Percentiles rank a stretch among this genome's conserved stretches.
These are phyloP conservation scores for Fusarium sulawesiense DNA, from an alignment of 2,329 filamentous ascomycete genomes.

Conservation along the genomic window DNA sequence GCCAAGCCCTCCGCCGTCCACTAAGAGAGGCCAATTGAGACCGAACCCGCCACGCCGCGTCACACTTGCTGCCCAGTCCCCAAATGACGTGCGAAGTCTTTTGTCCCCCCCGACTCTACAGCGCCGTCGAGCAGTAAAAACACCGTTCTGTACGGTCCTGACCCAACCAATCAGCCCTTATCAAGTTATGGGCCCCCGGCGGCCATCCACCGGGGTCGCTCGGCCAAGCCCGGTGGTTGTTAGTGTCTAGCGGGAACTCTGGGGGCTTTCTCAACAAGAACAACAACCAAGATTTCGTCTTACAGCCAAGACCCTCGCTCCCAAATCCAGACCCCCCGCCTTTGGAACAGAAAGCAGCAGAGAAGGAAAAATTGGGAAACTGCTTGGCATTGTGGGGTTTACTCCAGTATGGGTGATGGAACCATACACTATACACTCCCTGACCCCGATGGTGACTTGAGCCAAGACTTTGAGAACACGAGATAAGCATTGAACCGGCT, in stretches of 20 bases:
- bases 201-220: conserved; percentile 28
- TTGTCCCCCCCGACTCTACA: too few relatives aligned
- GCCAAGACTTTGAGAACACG: conserved; percentile 23
- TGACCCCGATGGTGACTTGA: conserved; percentile 34
- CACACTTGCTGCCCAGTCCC: conserved; percentile 36
- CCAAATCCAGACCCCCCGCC: conserved; percentile 39
- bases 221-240: conserved; percentile 30
- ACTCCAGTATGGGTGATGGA: too few relatives aligned
- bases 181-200: too few relatives aligned
- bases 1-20: conserved; percentile 24
- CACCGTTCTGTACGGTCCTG: conserved; percentile 36
- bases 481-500: conserved; percentile 42
- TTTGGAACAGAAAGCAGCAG: conserved; percentile 38
- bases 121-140: conserved; percentile 14
- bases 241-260: too few relatives aligned
- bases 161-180: conserved; percentile 37
- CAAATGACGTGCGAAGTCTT: conserved; percentile 43
- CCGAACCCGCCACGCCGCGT: conserved; percentile 46
- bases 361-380: conserved; percentile 43
- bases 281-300: conserved; percentile 29
- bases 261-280: too few relatives aligned
- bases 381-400: conserved; percentile 43
- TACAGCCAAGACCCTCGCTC: conserved; percentile 43
- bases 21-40: conserved; percentile 36
- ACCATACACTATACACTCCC: too few relatives aligned